These are phyloP conservation scores for Cryptosporidium tyzzeri DNA, from an alignment of 169 alveolate genomes.

Conservation along the genomic window DNA sequence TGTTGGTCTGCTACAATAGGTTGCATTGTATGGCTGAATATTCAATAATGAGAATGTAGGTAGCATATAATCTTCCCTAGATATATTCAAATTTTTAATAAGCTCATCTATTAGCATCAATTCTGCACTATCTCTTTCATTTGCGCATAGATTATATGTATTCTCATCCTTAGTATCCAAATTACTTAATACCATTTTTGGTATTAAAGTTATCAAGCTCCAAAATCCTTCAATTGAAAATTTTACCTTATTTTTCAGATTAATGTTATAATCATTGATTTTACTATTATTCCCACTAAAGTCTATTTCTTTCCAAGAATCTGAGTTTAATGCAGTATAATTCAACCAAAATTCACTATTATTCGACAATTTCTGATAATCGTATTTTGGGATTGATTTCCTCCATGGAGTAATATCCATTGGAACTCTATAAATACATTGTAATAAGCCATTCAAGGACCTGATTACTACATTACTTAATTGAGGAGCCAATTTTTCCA, in stretches of 20 bases:
- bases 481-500: not conserved
- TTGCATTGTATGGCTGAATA: conserved; percentile 42
- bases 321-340: conserved; percentile 42
- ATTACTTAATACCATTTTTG: not conserved
- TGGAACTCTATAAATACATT: conserved; percentile 55
- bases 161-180: conserved; percentile 19
- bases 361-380: not conserved
- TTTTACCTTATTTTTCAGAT: not conserved
- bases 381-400: not conserved
- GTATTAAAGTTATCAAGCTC: conserved; percentile 45
- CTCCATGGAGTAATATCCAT: conserved; percentile 37
- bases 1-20: conserved; percentile 72
- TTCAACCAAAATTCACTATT: conserved; percentile 38
- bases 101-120: conserved; percentile 3
- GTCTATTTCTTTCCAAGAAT: conserved; percentile 19
- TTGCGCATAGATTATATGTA: conserved; percentile 42
- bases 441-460: conserved; percentile 16
- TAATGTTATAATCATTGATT: not conserved
- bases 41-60: conserved; percentile 31
- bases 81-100: conserved; percentile 1
- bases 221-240: conserved; percentile 71
- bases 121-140: conserved; percentile 16
- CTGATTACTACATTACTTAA: conserved; percentile 5
- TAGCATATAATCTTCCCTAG: conserved; percentile 8
- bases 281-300: not conserved